Evolutionary conservation across 2,329 filamentous ascomycete genomes (phyloP), one percentile per base, ranked within the genome.

Genomic region (Lachnellula arida): DNA sequence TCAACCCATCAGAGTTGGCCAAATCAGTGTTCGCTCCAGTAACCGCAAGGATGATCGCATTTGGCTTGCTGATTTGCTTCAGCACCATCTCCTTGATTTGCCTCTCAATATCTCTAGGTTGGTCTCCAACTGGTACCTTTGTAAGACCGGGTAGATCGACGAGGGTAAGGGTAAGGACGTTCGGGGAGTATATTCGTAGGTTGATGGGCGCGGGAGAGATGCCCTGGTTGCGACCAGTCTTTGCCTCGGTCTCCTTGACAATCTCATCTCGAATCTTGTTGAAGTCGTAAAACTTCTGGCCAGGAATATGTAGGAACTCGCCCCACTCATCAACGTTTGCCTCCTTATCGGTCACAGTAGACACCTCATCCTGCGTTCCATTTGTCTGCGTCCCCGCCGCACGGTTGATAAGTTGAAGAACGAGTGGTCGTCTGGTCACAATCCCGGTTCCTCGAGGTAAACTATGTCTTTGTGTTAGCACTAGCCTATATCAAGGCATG

Each of bases 211-310:
- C 88, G 23, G 94, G 90, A 47, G 93, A 97, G 75, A 99, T 99
- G 74, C 93, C 94, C 50, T 88, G 89, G 79, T 99, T 99, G 72
- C 87, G 87, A 63, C 94, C 94, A 65, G 96, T 96, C 79, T 99
- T 97, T 66, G 89, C 86, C 70, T 97, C 92, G 44, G 94, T 99
- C 78, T 99, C 94, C 68, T 90, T 87, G 64, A 93, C 88, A 72
- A 99, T 99, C 78, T 99, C 94, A 56, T 97, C 94, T 67, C 94
- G 85, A 69, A 99, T 96, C 80, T 97, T 96, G 79, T 91, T 89
- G 78, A 99, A 99, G 77, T 99, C 94, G 76, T 86, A 86, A 78
- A 96, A 97, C 76, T 97, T 97, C 76, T 97, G 90, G 67, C 92
- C 94, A 19, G 94, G 93, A 62, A 99, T 89, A 74, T 99, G 94